Conservation (phyloP, 73 alveolate species). For the Blepharisma japonicum region DNA sequence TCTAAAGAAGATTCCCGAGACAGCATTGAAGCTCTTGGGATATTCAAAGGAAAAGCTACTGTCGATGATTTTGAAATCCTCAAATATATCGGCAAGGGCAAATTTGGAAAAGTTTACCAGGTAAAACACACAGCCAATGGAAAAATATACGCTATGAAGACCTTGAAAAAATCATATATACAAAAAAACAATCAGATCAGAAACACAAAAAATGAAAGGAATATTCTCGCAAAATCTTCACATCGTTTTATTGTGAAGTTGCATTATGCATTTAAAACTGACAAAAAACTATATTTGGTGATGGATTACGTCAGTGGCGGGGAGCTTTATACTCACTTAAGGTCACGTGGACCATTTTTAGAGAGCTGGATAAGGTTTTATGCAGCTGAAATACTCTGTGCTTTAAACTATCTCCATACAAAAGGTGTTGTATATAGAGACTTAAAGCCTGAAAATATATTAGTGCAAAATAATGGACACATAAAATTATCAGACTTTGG, state of each 20-base stretch:
- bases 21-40: too few species aligned
- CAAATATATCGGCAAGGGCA: constrained; percentile 78
- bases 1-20: too few species aligned
- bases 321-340: constrained; percentile 64
- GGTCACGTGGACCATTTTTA: constrained; percentile 52
- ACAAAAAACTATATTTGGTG: constrained; percentile 76
- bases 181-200: constrained; percentile 32
- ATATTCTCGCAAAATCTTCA: constrained; percentile 37
- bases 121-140: constrained; percentile 68
- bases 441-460: constrained; percentile 84
- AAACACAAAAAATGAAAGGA: constrained; percentile 48
- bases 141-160: constrained; percentile 77
- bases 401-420: constrained; percentile 75
- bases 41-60: neutral
- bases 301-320: constrained; percentile 90
- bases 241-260: constrained; percentile 58
- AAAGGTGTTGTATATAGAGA: constrained; percentile 83
- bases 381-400: constrained; percentile 73
- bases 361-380: constrained; percentile 78
- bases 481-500: constrained; percentile 87
- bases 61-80: constrained; percentile 62
- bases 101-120: constrained; percentile 82
- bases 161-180: constrained; percentile 62
- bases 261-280: constrained; percentile 71
- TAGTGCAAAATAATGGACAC: constrained; percentile 71